phyloP scores from a whole-genome alignment of 2,329 filamentous ascomycete genomes.

The Tolypocladium paradoxum region DNA sequence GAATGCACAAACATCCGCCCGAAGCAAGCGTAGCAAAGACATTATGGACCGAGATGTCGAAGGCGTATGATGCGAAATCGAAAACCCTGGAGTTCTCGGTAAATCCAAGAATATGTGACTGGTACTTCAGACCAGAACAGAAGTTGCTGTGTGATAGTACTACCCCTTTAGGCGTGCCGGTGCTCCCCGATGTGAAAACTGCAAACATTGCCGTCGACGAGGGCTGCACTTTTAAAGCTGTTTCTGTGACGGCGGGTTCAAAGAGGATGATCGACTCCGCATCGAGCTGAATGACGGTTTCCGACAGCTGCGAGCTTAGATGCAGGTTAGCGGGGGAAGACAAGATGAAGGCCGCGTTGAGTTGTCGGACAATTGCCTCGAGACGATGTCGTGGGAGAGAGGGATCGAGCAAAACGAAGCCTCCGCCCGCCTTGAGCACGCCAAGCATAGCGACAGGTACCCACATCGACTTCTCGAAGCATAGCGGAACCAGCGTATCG shows the following conservation, averaged over 20 bases:
- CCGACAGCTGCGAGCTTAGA: neutral
- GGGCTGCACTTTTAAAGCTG: too few species aligned
- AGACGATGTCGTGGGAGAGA: slow-evolving; percentile 19
- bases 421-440: slow-evolving; percentile 22
- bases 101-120: neutral
- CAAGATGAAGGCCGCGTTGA: neutral
- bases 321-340: too few species aligned
- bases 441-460: slow-evolving; percentile 20
- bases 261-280: neutral
- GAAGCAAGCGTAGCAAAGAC: slow-evolving; percentile 32
- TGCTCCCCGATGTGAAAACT: slow-evolving; percentile 9
- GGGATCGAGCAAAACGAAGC: slow-evolving; percentile 22
- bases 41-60: slow-evolving; percentile 12
- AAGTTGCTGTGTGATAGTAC: slow-evolving; percentile 6
- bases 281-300: too few species aligned
- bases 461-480: slow-evolving; percentile 27
- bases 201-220: too few species aligned
- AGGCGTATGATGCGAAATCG: slow-evolving; percentile 4
- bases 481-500: slow-evolving; percentile 20
- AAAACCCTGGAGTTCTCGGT: neutral
- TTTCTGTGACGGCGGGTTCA: slow-evolving; percentile 1
- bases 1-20: slow-evolving; percentile 38
- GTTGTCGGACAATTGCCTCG: slow-evolving; percentile 4
- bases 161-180: slow-evolving; percentile 8
- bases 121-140: neutral